Evolutionary conservation across 306 rosid species (phyloP).

Genomic region (Neltuma alba): DNA sequence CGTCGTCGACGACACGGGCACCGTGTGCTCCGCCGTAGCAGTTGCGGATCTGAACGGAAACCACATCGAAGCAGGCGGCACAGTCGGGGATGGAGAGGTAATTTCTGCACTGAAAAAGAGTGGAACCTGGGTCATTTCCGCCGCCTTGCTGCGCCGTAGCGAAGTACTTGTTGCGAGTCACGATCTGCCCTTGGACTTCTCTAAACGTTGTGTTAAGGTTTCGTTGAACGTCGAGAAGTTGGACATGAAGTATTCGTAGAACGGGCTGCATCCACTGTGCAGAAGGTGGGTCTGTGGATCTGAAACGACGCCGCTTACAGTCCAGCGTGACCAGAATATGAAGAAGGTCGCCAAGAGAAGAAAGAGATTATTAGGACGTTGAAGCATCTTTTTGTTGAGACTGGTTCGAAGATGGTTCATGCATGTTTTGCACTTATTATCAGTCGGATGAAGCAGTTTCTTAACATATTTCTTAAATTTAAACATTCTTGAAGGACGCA

Average conservation of each 20-base stretch:
- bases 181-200: not conserved
- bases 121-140: conserved; percentile 54
- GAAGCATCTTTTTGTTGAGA: not conserved
- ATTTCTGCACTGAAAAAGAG: conserved; percentile 66
- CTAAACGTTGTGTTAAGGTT: not conserved
- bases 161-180: conserved; percentile 30
- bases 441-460: not conserved
- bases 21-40: conserved; percentile 70
- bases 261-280: not conserved
- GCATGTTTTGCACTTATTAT: no score
- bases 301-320: not conserved
- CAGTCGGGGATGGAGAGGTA: conserved; percentile 53
- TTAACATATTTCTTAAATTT: not conserved
- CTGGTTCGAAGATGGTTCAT: no score
- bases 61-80: conserved; percentile 47
- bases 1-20: conserved; percentile 72
- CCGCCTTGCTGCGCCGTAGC: conserved; percentile 47
- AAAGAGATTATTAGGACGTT: not conserved
- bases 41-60: conserved; percentile 54
- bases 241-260: not conserved
- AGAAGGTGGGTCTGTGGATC: not conserved
- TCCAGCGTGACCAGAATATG: conserved; percentile 30
- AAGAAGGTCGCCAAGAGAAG: not conserved
- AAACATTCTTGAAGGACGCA: not conserved
- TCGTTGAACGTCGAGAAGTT: not conserved